phyloP scores from a whole-genome alignment of 176 grass and related monocot genomes.

The Rhynchospora breviuscula region DNA sequence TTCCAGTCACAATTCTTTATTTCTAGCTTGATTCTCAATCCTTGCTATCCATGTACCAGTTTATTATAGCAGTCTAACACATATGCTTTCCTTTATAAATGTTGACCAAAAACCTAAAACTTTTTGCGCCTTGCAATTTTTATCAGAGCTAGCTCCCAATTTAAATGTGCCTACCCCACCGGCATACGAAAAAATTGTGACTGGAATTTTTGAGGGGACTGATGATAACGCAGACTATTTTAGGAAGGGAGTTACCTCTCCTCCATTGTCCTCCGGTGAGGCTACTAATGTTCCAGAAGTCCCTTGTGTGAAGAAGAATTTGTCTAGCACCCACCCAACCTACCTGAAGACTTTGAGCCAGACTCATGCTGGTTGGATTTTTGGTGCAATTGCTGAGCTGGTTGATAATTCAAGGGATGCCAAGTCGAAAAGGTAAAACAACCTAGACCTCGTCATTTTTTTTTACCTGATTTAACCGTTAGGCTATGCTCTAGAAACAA shows the following conservation, averaged over 20 bases:
- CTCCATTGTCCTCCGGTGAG: slow-evolving; percentile 34
- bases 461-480: slow-evolving; percentile 7
- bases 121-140: slow-evolving; percentile 3
- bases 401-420: slow-evolving; percentile 92
- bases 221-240: slow-evolving; percentile 17
- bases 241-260: background rate
- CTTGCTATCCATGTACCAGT: background rate
- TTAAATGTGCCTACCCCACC: background rate
- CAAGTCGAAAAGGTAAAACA: slow-evolving; percentile 50
- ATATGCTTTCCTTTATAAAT: background rate
- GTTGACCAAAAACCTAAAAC: background rate
- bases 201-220: slow-evolving; percentile 24
- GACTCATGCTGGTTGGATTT: slow-evolving; percentile 81
- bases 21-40: background rate
- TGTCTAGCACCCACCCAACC: slow-evolving; percentile 56
- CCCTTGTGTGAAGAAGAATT: slow-evolving; percentile 41
- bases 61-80: background rate
- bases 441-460: too few species aligned
- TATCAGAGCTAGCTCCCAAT: background rate
- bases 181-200: slow-evolving; percentile 35
- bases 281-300: slow-evolving; percentile 34
- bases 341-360: slow-evolving; percentile 84
- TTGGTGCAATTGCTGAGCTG: slow-evolving; percentile 88
- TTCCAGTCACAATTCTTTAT: background rate
- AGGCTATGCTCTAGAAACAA: background rate